phyloP scores from a whole-genome alignment of 179 eudicot species.

The Silene vulgaris region DNA sequence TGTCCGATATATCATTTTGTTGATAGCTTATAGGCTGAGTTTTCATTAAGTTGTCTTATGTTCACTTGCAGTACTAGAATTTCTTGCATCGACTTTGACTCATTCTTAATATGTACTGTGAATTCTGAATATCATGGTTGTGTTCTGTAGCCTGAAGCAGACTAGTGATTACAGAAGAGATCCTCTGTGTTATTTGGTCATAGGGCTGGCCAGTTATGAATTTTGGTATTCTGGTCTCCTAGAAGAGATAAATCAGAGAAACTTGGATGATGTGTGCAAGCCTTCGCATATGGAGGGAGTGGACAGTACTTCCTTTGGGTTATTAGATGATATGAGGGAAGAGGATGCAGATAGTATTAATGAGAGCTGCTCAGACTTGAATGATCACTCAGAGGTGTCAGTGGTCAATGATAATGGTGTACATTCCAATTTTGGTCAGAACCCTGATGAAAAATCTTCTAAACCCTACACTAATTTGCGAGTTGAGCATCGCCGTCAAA shows the following conservation, averaged over 20 bases:
- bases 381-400: slow-evolving; percentile 57
- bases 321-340: slow-evolving; percentile 33
- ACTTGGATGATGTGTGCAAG: slow-evolving; percentile 30
- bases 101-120: neutral
- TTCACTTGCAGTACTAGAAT: neutral
- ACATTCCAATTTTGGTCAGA: slow-evolving; percentile 16
- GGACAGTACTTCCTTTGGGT: slow-evolving; percentile 19
- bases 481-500: slow-evolving; percentile 23
- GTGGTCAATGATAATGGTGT: slow-evolving; percentile 52
- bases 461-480: slow-evolving; percentile 25
- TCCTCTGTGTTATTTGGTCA: slow-evolving; percentile 61
- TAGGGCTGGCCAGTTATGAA: slow-evolving; percentile 61
- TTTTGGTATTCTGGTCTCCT: slow-evolving; percentile 58
- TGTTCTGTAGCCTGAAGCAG: slow-evolving; percentile 48
- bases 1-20: neutral
- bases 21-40: neutral
- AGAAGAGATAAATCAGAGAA: slow-evolving; percentile 38
- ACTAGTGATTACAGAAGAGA: slow-evolving; percentile 44
- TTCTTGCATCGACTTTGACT: neutral
- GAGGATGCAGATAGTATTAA: slow-evolving; percentile 39
- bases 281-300: slow-evolving; percentile 40
- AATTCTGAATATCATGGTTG: slow-evolving; percentile 16
- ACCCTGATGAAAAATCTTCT: slow-evolving; percentile 13
- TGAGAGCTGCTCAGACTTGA: slow-evolving; percentile 35
- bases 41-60: neutral